Conservation (phyloP, 148 eudicot species). For the Chenopodium suecicum region DNA sequence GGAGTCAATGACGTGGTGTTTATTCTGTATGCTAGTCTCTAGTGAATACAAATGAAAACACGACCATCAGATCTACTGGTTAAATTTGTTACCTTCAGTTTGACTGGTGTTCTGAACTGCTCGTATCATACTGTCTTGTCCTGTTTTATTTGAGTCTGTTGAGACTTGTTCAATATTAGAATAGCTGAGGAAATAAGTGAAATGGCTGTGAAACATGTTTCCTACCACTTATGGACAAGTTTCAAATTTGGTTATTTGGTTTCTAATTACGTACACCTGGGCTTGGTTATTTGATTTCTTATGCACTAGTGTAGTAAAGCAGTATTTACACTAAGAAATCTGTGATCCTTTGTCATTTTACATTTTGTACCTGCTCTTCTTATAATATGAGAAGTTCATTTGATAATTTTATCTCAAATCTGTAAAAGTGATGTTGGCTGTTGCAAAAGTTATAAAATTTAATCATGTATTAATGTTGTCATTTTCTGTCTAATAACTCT, state of each 20-base stretch:
- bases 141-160: background rate
- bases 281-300: background rate
- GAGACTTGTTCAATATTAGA: background rate
- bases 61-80: background rate
- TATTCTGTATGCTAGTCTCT: background rate
- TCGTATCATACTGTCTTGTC: background rate
- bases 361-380: background rate
- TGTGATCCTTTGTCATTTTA: background rate
- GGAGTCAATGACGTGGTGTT: background rate
- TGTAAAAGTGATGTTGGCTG: background rate
- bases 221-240: background rate
- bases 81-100: background rate
- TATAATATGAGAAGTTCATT: background rate
- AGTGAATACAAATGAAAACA: background rate
- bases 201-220: background rate
- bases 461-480: background rate
- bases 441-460: background rate
- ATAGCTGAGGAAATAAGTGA: background rate
- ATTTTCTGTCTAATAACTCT: background rate
- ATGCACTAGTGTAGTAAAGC: background rate
- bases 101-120: background rate
- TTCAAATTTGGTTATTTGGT: background rate
- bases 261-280: background rate
- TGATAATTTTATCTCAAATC: background rate
- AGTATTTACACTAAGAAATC: slow-evolving; percentile 2